Percentiles rank a stretch among this genome's conserved stretches.
phyloP scores from a whole-genome alignment of 208 protist species.

The Crithidia fasciculata region DNA sequence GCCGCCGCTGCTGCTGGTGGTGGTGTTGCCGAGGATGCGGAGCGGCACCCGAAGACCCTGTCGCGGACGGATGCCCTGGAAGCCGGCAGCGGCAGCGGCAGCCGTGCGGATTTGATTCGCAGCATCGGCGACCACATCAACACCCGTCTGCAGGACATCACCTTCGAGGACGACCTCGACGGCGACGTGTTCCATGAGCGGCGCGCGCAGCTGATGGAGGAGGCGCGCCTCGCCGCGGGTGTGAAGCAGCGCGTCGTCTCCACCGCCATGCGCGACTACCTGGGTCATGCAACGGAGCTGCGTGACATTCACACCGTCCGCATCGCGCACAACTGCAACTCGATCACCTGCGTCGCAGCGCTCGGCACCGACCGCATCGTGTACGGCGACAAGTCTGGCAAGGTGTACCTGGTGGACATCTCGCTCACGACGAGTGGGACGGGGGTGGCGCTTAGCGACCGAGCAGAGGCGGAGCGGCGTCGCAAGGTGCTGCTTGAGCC shows the following conservation, averaged over 20 bases:
- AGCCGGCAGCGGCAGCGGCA: slow-evolving; percentile 27
- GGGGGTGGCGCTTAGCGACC: slow-evolving; percentile 14
- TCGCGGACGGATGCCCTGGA: slow-evolving; percentile 34
- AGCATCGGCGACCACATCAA: slow-evolving; percentile 85
- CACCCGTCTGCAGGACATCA: slow-evolving; percentile 78
- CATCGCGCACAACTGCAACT: slow-evolving; percentile 87
- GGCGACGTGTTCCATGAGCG: slow-evolving; percentile 78
- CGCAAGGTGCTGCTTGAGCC: slow-evolving; percentile 73
- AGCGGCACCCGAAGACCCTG: slow-evolving; percentile 1
- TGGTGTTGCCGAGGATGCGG: neutral
- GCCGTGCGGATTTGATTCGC: slow-evolving; percentile 49
- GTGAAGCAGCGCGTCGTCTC: slow-evolving; percentile 76
- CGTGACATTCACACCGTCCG: slow-evolving; percentile 42
- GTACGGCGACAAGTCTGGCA: slow-evolving; percentile 88
- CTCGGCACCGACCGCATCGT: slow-evolving; percentile 70
- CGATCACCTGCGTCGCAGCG: slow-evolving; percentile 77
- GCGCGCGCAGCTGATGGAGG: slow-evolving; percentile 72
- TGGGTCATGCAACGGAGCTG: slow-evolving; percentile 27
- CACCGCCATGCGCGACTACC: slow-evolving; percentile 42
- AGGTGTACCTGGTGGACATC: slow-evolving; percentile 69
- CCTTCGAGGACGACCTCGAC: slow-evolving; percentile 80
- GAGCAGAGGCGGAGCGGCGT: slow-evolving; percentile 27
- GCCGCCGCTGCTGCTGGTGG: neutral
- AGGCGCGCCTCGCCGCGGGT: slow-evolving; percentile 76
- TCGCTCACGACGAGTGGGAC: slow-evolving; percentile 28